Conservation (phyloP, 805 yeast genomes). For the Priceomyces castillae region DNA sequence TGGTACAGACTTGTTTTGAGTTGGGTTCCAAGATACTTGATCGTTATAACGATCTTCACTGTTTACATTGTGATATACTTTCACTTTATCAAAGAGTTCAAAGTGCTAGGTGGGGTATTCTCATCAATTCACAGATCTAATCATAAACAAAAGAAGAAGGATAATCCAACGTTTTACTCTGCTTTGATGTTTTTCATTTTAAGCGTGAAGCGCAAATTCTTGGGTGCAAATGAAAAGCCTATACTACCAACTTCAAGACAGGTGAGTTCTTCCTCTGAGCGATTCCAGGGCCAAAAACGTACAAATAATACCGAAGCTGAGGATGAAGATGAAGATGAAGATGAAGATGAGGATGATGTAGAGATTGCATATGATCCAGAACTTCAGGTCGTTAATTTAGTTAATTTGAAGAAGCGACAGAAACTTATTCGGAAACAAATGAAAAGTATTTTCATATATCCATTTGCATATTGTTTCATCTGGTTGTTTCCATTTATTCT, state of each 20-base stretch:
- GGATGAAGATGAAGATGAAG: slow-evolving; percentile 9
- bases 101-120: slow-evolving; percentile 49
- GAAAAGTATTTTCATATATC: slow-evolving; percentile 78
- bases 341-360: slow-evolving; percentile 23
- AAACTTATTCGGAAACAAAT: slow-evolving; percentile 71
- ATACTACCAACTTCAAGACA: background rate
- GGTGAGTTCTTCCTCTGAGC: background rate
- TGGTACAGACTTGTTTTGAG: slow-evolving; percentile 74
- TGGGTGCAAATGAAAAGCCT: background rate
- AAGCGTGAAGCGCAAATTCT: slow-evolving; percentile 10
- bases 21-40: slow-evolving; percentile 78
- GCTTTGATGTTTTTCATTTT: slow-evolving; percentile 29
- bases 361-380: slow-evolving; percentile 28
- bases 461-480: slow-evolving; percentile 71
- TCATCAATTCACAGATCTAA: slow-evolving; percentile 25
- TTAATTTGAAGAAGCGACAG: slow-evolving; percentile 60
- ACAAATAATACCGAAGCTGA: background rate
- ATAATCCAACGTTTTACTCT: slow-evolving; percentile 32
- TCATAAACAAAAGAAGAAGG: slow-evolving; percentile 6
- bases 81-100: slow-evolving; percentile 65
- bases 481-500: slow-evolving; percentile 81
- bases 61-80: slow-evolving; percentile 71
- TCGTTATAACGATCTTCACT: slow-evolving; percentile 58
- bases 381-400: slow-evolving; percentile 60
- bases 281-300: background rate